These are phyloP conservation scores for Aspergillus avenaceus DNA, from an alignment of 495 filamentous ascomycete species.

Conservation along the genomic window DNA sequence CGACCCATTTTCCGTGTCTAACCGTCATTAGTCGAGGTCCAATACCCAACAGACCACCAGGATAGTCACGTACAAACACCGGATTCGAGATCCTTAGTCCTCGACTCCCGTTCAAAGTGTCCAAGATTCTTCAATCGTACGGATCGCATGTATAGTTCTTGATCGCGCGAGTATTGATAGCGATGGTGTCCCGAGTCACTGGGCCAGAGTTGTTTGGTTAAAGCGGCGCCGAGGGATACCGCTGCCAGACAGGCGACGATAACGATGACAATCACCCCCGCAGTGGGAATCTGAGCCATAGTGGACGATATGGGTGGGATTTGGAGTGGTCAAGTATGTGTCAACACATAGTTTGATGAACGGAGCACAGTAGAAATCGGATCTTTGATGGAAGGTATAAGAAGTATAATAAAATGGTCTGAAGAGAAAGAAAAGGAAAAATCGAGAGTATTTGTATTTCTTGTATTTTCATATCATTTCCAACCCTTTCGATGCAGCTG, in stretches of 20 bases:
- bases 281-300: slow-evolving; percentile 25
- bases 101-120: slow-evolving; percentile 22
- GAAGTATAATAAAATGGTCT: not conserved
- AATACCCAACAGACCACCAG: not conserved
- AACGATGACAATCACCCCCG: slow-evolving; percentile 41
- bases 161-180: slow-evolving; percentile 24
- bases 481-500: not conserved
- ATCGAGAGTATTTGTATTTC: not conserved
- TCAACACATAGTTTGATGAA: not conserved
- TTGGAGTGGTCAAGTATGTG: not conserved
- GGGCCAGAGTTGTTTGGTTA: slow-evolving; percentile 31
- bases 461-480: not conserved
- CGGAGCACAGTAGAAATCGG: not conserved
- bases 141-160: slow-evolving; percentile 36
- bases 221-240: slow-evolving; percentile 31
- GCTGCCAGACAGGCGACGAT: slow-evolving; percentile 34
- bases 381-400: not conserved
- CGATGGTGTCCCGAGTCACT: slow-evolving; percentile 8
- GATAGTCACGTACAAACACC: not conserved
- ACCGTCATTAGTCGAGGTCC: not conserved
- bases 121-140: slow-evolving; percentile 32
- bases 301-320: not conserved
- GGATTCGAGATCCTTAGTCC: slow-evolving; percentile 26
- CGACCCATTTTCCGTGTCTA: not conserved
- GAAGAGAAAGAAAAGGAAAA: not conserved